Base-by-base conservation (phyloP, 176 grass and related monocot genomes). In the Thinopyrum elongatum region DNA sequence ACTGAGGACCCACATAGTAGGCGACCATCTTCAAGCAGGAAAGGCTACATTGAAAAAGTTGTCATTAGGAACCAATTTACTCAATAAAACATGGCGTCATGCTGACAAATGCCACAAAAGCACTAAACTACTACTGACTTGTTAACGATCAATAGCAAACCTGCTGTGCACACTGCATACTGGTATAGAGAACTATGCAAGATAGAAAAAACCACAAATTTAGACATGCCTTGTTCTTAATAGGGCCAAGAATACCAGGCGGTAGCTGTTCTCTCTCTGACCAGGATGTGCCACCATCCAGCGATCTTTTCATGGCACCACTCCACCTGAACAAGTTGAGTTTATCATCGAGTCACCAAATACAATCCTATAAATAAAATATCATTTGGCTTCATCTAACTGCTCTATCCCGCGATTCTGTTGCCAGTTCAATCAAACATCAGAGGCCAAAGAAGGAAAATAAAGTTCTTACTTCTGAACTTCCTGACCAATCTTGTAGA, bases 401-500 rank as follows among this genome's bases (percentile, higher is more conserved):
- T 49, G 39, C 39, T 65, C n/a, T 8, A 77, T 63, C 0, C 1
- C 34, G 39, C 5, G 10, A 10, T 64, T 74, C 4, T 83, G 33
- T 75, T 13, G 44, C 62, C 36, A 83, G 39, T 76, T 59, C 4
- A 77, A 42, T 63, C 8, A 64, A 80, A 57, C 4, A 80, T 65
- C 65, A 15, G 6, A 62, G 2, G 29, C 0, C 27, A 81, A 77
- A 15, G 10, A 59, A 87, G 6, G 59, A 10, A 80, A 84, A 80
- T 15, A 21, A 83, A 73, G 59, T 27, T 87, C 77, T 84, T 80
- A 95, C 93, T 95, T 98, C 77, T 98, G 92, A 34, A 94, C 90
- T 75, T 98, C 97, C 78, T 95, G 93, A 62, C 89, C 97, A 76
- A 95, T 94, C 86, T 98, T 98, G 84, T 98, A 98, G 69, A 98